Percentiles rank a stretch among this genome's conserved stretches.
Conservation (phyloP, 495 filamentous ascomycete species). For the Aspergillus conjunctus region DNA sequence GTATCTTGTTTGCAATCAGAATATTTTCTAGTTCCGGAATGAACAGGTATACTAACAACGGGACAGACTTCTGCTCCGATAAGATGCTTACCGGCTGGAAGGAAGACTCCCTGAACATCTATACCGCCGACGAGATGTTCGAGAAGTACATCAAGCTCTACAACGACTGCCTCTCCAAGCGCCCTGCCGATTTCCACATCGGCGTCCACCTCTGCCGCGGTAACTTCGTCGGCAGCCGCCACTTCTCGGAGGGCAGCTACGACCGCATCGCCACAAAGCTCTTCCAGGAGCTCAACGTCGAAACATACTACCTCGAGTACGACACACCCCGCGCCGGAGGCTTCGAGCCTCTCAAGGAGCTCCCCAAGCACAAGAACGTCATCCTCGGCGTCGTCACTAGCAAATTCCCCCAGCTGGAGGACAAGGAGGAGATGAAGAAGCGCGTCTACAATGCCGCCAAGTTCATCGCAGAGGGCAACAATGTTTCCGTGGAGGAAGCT, state of each 20-base stretch:
- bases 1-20: constrained; percentile 20
- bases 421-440: constrained; percentile 71
- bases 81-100: constrained; percentile 73
- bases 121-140: constrained; percentile 64
- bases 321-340: constrained; percentile 74
- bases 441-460: constrained; percentile 68
- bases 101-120: constrained; percentile 55
- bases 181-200: constrained; percentile 69
- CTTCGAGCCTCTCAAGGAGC: constrained; percentile 73
- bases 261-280: constrained; percentile 79
- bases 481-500: constrained; percentile 63
- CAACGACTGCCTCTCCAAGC: constrained; percentile 67
- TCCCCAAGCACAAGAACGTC: constrained; percentile 74
- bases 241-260: constrained; percentile 81
- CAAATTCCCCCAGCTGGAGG: constrained; percentile 73
- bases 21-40: too few relatives aligned
- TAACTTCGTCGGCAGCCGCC: constrained; percentile 75
- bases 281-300: constrained; percentile 72
- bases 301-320: constrained; percentile 85
- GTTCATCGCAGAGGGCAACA: constrained; percentile 69
- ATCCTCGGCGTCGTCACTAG: constrained; percentile 75
- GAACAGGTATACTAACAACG: background rate
- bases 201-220: constrained; percentile 81
- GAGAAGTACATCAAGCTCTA: constrained; percentile 76
- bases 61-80: constrained; percentile 72